Conservation (phyloP, 1,284 basidiomycete genomes). For the Athelia psychrophila region DNA sequence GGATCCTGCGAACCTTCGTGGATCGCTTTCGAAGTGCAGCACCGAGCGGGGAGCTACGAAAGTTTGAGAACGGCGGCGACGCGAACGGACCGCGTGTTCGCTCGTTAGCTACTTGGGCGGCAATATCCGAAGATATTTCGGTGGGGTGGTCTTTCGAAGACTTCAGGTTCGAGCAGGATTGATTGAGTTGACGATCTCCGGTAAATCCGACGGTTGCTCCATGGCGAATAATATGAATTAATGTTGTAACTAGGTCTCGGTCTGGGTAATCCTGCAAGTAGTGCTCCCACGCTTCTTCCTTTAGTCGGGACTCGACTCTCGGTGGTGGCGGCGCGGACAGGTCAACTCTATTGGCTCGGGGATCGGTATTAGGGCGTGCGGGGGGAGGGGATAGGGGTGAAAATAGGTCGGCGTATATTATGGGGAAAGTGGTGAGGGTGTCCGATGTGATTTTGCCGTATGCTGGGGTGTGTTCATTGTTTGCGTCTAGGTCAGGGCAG, state of each 20-base stretch:
- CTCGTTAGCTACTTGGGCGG: no score
- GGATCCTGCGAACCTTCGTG: no score
- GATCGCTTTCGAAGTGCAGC: no score
- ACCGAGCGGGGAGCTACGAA: no score
- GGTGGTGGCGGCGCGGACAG: slow-evolving; percentile 1
- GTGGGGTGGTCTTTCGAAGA: no score
- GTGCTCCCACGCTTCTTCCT: slow-evolving; percentile 19
- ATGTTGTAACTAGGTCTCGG: slow-evolving; percentile 20
- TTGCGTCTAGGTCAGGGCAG: background rate
- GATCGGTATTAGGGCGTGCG: slow-evolving; percentile 22
- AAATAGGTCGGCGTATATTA: slow-evolving; percentile 2
- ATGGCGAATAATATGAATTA: slow-evolving; percentile 26
- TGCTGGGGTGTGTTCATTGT: background rate
- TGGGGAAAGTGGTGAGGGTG: background rate
- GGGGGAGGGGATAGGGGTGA: slow-evolving; percentile 15
- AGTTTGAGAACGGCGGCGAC: no score
- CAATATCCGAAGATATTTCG: no score
- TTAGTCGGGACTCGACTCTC: slow-evolving; percentile 16
- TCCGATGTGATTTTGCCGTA: background rate
- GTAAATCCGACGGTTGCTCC: slow-evolving; percentile 30
- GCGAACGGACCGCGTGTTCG: no score
- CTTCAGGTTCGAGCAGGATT: no score
- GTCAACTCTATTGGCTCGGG: slow-evolving; percentile 19
- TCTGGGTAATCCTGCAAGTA: slow-evolving; percentile 30
- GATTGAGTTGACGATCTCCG: no score